phyloP scores from a whole-genome alignment of 2,329 filamentous ascomycete genomes.

The Hirsutella thompsonii region DNA sequence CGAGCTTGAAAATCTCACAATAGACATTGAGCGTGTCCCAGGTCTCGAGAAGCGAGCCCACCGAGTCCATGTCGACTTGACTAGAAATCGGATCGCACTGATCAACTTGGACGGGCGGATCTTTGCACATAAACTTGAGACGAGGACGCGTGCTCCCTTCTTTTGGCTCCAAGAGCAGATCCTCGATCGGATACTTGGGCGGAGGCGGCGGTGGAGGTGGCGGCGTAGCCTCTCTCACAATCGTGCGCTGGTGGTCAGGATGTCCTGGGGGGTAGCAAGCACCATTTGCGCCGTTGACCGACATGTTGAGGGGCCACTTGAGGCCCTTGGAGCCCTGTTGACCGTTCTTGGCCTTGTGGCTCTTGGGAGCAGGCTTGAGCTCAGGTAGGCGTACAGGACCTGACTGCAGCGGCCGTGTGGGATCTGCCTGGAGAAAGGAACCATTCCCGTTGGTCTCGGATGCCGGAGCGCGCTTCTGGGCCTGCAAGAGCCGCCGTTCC shows the following conservation, averaged over 20 bases:
- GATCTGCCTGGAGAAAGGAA: too few species aligned
- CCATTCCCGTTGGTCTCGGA: slow-evolving; percentile 29
- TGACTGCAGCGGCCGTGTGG: slow-evolving; percentile 20
- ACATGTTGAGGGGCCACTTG: slow-evolving; percentile 21
- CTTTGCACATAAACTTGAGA: slow-evolving; percentile 63
- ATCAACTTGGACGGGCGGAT: slow-evolving; percentile 38
- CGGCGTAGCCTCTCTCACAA: slow-evolving; percentile 22
- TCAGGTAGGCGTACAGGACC: slow-evolving; percentile 52
- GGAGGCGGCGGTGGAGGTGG: slow-evolving; percentile 51
- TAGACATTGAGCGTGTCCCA: slow-evolving; percentile 99
- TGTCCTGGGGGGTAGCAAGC: slow-evolving; percentile 30
- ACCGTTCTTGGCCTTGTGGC: slow-evolving; percentile 45
- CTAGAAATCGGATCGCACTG: slow-evolving; percentile 6
- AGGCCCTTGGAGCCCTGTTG: slow-evolving; percentile 28
- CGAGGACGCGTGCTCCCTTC: slow-evolving; percentile 56
- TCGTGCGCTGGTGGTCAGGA: slow-evolving; percentile 20
- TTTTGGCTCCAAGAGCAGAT: slow-evolving; percentile 66
- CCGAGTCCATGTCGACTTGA: slow-evolving; percentile 67
- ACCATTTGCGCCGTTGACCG: slow-evolving; percentile 28
- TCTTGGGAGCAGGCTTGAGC: slow-evolving; percentile 61
- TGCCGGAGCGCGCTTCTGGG: slow-evolving; percentile 46
- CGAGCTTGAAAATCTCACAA: slow-evolving; percentile 82
- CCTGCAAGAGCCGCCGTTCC: slow-evolving; percentile 61
- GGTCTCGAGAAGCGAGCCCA: slow-evolving; percentile 76
- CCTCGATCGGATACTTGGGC: slow-evolving; percentile 92